These are phyloP conservation scores for Fusarium udum DNA, from an alignment of 2,329 filamentous ascomycete genomes.

Conservation along the genomic window DNA sequence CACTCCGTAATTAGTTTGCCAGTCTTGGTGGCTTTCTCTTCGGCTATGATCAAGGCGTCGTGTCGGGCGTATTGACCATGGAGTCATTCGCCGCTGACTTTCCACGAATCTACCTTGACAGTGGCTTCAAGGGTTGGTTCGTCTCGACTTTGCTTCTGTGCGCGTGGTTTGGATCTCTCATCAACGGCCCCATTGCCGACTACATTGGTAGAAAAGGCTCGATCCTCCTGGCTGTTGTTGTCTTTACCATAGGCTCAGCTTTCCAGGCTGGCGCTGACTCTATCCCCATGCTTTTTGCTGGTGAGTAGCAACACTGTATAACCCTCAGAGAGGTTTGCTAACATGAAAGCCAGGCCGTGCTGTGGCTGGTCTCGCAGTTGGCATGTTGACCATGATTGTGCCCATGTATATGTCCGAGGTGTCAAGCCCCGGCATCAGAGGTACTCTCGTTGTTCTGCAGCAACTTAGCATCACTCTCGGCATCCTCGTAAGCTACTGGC, in stretches of 20 bases:
- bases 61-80: conserved; percentile 51
- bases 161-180: conserved; percentile 59
- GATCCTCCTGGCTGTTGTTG: conserved; percentile 47
- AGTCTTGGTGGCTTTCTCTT: conserved; percentile 55
- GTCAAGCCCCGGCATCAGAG: conserved; percentile 58
- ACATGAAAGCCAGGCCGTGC: neutral
- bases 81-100: conserved; percentile 46
- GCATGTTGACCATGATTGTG: conserved; percentile 46
- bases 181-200: conserved; percentile 50
- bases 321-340: too few relatives aligned
- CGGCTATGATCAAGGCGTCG: conserved; percentile 52
- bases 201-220: conserved; percentile 45
- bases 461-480: conserved; percentile 47
- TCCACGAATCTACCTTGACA: conserved; percentile 48
- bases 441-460: conserved; percentile 56
- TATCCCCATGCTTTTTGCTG: conserved; percentile 54
- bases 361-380: neutral
- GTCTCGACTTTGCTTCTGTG: conserved; percentile 60
- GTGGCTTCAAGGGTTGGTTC: conserved; percentile 53
- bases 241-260: conserved; percentile 54
- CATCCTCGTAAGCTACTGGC: conserved; percentile 46
- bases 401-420: conserved; percentile 58
- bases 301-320: conserved; percentile 11
- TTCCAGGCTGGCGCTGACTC: conserved; percentile 54
- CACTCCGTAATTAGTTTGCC: conserved; percentile 38